Evolutionary conservation across 495 filamentous ascomycete species (phyloP), one percentile per base, ranked within the genome.

Genomic region (Podospora anserina): DNA sequence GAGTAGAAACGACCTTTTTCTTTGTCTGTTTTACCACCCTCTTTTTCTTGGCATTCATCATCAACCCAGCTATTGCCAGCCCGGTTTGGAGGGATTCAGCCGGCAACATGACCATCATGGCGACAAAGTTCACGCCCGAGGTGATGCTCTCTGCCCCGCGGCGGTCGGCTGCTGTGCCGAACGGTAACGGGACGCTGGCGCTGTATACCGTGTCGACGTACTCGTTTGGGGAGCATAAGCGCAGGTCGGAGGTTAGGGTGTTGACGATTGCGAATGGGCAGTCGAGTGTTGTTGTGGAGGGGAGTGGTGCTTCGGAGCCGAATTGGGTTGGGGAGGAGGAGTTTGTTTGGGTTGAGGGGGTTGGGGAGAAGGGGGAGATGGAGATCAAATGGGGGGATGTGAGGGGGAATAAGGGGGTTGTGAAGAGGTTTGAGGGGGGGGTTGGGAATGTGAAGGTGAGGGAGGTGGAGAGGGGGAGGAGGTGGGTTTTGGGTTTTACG

Each of bases 61-160:
- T 28, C 27, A 27, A 28, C n/a, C 56, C 20, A 39, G 32, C 18
- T 4, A 26, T 4, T n/a, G 6, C 3, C 15, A 32, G n/a, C 27
- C 15, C 30, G 19, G n/a, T 18, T 53, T 30, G 27, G 15, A 63
- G 23, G 23, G 23, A 2, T 23, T 23, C 4, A 32, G 2, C 11
- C 56, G 20, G 4, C 32, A 77, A 68, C 11, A 92, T 92, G 88
- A 88, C 88, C 63, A 82, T 90, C 71, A 83, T 84, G 71, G 85
- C 88, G 5, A 86, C 86, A 74, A 89, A 89, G 72, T 92, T 93
- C 78, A 91, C 88, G 0, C 90, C 90, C 5, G 87, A 92, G 87
- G 90, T 94, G 53, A 86, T 98, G 65, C 87, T 98, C 72, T 88
- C 89, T 72, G 92, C 93, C 16, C 92, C 94, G 32, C 88, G 94